Conservation (phyloP, 1,284 basidiomycete genomes). For the Entoloma clypeatum region DNA sequence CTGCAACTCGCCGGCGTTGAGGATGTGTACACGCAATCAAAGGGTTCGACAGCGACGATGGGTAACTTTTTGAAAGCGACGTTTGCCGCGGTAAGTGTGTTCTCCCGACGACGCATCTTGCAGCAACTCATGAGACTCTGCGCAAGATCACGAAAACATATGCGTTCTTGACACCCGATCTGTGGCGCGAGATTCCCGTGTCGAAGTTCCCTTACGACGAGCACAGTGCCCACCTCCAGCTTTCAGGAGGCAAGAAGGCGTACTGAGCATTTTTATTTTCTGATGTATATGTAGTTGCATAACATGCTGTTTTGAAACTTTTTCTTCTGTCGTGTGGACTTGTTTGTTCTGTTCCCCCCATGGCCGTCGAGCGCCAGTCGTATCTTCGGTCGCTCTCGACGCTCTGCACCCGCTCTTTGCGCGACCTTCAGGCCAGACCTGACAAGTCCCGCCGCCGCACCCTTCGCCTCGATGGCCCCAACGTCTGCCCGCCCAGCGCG, state of each 20-base stretch:
- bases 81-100: slow-evolving; percentile 78
- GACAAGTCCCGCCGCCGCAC: slow-evolving; percentile 17
- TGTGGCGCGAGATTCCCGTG: slow-evolving; percentile 94
- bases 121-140: slow-evolving; percentile 9
- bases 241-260: slow-evolving; percentile 77
- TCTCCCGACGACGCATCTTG: neutral
- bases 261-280: slow-evolving; percentile 46
- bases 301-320: slow-evolving; percentile 6
- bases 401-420: slow-evolving; percentile 19
- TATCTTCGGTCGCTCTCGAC: slow-evolving; percentile 12
- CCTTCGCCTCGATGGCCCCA: slow-evolving; percentile 9
- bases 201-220: slow-evolving; percentile 92
- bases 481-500: slow-evolving; percentile 4
- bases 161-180: slow-evolving; percentile 94
- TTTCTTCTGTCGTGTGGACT: slow-evolving; percentile 12
- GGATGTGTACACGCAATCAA: slow-evolving; percentile 94
- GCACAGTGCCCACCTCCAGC: slow-evolving; percentile 86
- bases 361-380: slow-evolving; percentile 6
- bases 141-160: slow-evolving; percentile 94
- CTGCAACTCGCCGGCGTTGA: slow-evolving; percentile 97
- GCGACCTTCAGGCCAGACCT: slow-evolving; percentile 17
- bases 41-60: slow-evolving; percentile 98
- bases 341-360: slow-evolving; percentile 12
- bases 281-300: slow-evolving; percentile 15
- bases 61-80: slow-evolving; percentile 99